Evolutionary conservation across 768 basidiomycete species (phyloP).

Genomic region (Pleurotus tuber-regium): DNA sequence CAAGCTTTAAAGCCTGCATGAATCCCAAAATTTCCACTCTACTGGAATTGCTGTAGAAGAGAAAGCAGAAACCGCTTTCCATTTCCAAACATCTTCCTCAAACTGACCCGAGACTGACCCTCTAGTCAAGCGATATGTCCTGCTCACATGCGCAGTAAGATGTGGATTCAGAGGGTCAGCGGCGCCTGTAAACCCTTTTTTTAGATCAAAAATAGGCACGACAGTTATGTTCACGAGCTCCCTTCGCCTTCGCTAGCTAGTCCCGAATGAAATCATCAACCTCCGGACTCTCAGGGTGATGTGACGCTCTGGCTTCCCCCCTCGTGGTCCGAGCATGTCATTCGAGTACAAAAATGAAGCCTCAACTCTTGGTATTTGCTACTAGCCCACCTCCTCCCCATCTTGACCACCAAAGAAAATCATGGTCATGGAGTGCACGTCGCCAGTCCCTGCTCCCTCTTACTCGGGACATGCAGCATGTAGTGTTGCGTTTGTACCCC

Average conservation of each 20-base stretch:
- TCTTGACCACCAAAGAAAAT: not conserved
- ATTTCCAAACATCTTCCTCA: not conserved
- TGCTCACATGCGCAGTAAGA: slow-evolving; percentile 10
- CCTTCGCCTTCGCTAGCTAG: slow-evolving; percentile 2
- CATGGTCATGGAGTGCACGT: slow-evolving; percentile 3
- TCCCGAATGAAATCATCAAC: slow-evolving; percentile 6
- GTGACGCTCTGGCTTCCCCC: slow-evolving; percentile 17
- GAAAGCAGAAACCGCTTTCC: not conserved
- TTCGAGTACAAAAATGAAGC: slow-evolving; percentile 36
- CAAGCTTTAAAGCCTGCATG: too few relatives aligned
- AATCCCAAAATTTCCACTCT: too few relatives aligned
- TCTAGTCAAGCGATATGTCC: not conserved
- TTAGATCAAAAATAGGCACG: not conserved
- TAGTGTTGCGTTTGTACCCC: slow-evolving; percentile 23
- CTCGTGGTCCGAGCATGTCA: slow-evolving; percentile 39
- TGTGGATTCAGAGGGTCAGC: slow-evolving; percentile 3
- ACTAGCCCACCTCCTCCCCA: not conserved
- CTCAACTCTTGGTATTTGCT: slow-evolving; percentile 33
- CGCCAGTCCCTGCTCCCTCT: too few relatives aligned
- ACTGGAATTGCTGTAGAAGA: not conserved
- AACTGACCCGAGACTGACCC: not conserved
- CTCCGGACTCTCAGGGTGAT: slow-evolving; percentile 9
- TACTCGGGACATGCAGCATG: not conserved
- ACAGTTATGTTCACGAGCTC: not conserved
- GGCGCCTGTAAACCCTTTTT: not conserved